Percentiles rank a stretch among this genome's conserved stretches.
These are phyloP conservation scores for Tetrastigma voinierianum DNA, from an alignment of 164 flowering plant genomes.

Conservation along the genomic window DNA sequence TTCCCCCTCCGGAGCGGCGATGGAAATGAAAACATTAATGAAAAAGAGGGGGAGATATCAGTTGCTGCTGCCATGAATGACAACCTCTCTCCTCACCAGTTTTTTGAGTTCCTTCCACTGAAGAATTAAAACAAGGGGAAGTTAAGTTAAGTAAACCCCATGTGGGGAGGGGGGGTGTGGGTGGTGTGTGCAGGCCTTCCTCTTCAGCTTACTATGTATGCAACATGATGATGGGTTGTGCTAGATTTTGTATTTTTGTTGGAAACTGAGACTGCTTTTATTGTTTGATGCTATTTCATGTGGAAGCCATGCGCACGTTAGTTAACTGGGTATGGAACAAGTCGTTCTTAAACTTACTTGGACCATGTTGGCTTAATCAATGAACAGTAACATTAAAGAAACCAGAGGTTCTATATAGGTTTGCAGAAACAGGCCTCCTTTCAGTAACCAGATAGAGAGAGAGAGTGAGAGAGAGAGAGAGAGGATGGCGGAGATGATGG, in stretches of 20 bases:
- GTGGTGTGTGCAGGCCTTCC: background rate
- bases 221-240: constrained; percentile 8
- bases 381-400: constrained; percentile 8
- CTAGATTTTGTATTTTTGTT: constrained; percentile 19
- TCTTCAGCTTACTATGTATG: constrained; percentile 5
- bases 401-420: constrained; percentile 5
- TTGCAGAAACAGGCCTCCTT: constrained; percentile 16
- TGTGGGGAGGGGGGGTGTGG: too few relatives aligned
- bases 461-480: constrained; percentile 13
- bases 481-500: background rate
- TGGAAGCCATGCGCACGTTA: constrained; percentile 19
- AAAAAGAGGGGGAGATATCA: constrained; percentile 16
- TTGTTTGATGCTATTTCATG: constrained; percentile 26
- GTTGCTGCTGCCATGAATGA: constrained; percentile 11
- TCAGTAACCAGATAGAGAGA: constrained; percentile 14
- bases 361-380: constrained; percentile 32
- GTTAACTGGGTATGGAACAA: constrained; percentile 13
- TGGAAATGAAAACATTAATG: background rate
- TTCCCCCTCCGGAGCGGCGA: constrained; percentile 47
- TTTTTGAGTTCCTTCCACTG: constrained; percentile 67
- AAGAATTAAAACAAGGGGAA: constrained; percentile 41
- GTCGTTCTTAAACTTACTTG: constrained; percentile 33
- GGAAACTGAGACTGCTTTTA: constrained; percentile 25
- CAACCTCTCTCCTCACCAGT: constrained; percentile 37
- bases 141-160: too few relatives aligned